phyloP scores from a whole-genome alignment of 345 rosid genomes.

The Eucalyptus erythrocorys region DNA sequence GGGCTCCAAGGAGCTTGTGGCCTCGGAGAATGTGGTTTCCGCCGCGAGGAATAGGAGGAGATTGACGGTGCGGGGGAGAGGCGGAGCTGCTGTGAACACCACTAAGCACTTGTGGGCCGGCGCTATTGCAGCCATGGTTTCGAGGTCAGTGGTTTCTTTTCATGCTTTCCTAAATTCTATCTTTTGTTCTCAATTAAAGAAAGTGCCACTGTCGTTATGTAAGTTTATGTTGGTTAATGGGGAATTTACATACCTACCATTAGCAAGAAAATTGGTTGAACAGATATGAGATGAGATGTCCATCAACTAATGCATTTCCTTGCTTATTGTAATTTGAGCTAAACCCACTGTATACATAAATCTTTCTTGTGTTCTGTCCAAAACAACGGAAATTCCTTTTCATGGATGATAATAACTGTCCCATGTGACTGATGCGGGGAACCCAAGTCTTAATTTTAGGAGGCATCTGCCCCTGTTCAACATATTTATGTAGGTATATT shows the following conservation, averaged over 20 bases:
- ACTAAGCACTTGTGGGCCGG: conserved; percentile 87
- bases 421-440: neutral
- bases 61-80: conserved; percentile 5
- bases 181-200: neutral
- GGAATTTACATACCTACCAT: neutral
- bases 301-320: neutral
- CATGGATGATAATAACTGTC: neutral
- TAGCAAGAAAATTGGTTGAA: neutral
- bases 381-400: neutral
- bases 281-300: neutral
- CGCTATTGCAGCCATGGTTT: conserved; percentile 82
- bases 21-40: neutral
- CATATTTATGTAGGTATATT: neutral
- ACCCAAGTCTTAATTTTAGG: neutral
- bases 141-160: conserved; percentile 31
- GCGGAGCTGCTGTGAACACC: conserved; percentile 49
- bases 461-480: neutral
- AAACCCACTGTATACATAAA: neutral
- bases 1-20: neutral
- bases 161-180: neutral
- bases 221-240: neutral
- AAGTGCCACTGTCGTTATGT: neutral
- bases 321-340: neutral
- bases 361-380: neutral
- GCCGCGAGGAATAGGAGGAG: neutral